Evolutionary conservation across 768 basidiomycete genomes (phyloP), one percentile per base, ranked within the genome.

Genomic region (Suillus spraguei): DNA sequence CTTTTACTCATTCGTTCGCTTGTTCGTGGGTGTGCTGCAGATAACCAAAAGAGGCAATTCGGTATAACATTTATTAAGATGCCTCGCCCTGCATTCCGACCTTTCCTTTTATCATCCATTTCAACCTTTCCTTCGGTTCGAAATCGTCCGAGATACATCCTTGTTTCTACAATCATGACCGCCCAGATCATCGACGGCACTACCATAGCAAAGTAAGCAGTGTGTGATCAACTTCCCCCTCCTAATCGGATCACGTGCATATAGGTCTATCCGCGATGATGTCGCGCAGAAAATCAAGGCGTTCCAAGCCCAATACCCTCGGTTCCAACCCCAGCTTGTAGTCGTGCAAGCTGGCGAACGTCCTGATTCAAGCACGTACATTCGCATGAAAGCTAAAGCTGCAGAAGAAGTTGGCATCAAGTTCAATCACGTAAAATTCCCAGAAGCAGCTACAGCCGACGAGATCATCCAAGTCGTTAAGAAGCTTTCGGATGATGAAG

Each of bases 361-460:
- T 63, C 88, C 94, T 24, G 97, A 98, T 75, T 99, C 96, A 6
- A 80, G 83, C 22, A 89, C 90, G 47, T 99, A 99, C 78, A 89
- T 99, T 68, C 94, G 94, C 71, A 99, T 99, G 97, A 99, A 99
- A 79, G 82, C 86, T 49, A 98, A 96, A 77, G 97, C 97, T 13
- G 92, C 95, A 13, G 87, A 94, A 69, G 94, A 99, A 78, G 90
- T 92, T 67, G 96, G 97, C 64, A 92, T 99, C 79, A 85, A 83
- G 64, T 90, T 92, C 76, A 86, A 88, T 60, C 94, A 98, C 73
- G 80, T 99, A 73, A 80, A 80, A 59, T 75, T 95, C 20, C 82
- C 89, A n/a, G 86, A 82, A 49, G 85, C 87, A 54, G 81, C 86
- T n/a, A 79, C 84, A 52, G 87, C 91, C 63, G 87, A 91, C 47